Base-by-base conservation (phyloP, 768 basidiomycete genomes). In the Lanmaoa rubissima region DNA sequence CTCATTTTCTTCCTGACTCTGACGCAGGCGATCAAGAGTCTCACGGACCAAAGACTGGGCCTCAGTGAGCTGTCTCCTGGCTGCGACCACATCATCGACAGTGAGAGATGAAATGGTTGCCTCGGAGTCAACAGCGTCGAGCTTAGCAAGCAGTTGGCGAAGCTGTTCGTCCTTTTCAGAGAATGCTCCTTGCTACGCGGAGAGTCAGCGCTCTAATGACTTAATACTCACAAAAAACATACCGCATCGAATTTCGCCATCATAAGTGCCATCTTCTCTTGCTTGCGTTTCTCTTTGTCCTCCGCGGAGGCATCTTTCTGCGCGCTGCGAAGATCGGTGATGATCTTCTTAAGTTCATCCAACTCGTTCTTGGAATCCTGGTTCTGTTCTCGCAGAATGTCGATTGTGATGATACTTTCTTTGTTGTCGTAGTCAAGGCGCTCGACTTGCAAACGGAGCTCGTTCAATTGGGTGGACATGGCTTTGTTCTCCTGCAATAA, bases 251-350 rank as follows among this genome's bases (percentile, higher is more conserved):
- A 96, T 73, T 96, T 95, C 56, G 96, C 93, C 96, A 99, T 98
- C 93, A 99, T 97, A 62, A 94, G 79, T 10, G 93, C 94, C 91
- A 99, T 92, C 82, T 98, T 98, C 78, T 98, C 96, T 68, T 96
- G 94, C 74, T 98, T 98, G 73, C 91, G 86, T 80, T 93, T 97
- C 80, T 99, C 97, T 77, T 95, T 98, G 71, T 98, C 97, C 72
- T 98, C 97, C 34, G 87, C 87, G 39, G 88, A 87, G 16, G 88
- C 84, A 58, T 92, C 90, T 73, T 88, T 90, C 73, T 94, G 91
- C 13, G 86, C 80, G 36, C 79, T 76, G 76, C 92, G 94, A 62
- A 93, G 74, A 46, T 94, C 92, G 17, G 81, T 73, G 55, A 94
- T 81, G 60, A 85, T 82, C 74, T 85, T 88, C 78, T 81, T 86